phyloP scores from a whole-genome alignment of 1,284 basidiomycete species.

The Naganishia cerealis region DNA sequence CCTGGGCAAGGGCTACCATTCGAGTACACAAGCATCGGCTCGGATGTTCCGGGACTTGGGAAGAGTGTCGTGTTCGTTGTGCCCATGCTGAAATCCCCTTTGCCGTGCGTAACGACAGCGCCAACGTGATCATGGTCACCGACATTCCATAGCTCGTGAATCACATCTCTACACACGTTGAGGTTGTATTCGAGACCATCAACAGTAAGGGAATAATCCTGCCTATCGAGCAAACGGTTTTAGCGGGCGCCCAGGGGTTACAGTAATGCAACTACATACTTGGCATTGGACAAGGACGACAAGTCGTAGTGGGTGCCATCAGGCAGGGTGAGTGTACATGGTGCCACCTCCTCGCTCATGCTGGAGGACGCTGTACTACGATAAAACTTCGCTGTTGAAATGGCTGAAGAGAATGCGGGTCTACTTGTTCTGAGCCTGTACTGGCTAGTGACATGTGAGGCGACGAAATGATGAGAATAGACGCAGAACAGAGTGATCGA shows the following conservation, averaged over 20 bases:
- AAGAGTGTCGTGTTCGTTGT: conserved; percentile 31
- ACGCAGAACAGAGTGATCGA: no score
- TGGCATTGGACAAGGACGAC: conserved; percentile 38
- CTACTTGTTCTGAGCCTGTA: not conserved
- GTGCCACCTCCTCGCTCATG: conserved; percentile 62
- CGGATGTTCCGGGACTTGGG: conserved; percentile 8
- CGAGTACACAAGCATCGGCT: conserved; percentile 21
- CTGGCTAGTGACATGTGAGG: not conserved
- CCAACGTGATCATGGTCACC: conserved; percentile 48
- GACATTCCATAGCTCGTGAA: conserved; percentile 49
- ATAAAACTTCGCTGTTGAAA: conserved; percentile 79
- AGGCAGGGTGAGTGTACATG: conserved; percentile 40
- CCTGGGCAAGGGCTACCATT: conserved; percentile 17
- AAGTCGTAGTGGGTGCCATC: conserved; percentile 53
- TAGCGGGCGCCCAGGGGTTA: not conserved
- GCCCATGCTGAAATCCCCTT: conserved; percentile 51
- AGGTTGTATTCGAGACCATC: conserved; percentile 44
- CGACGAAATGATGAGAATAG: no score
- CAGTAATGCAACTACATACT: conserved; percentile 20
- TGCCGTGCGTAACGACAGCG: conserved; percentile 42
- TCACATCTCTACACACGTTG: conserved; percentile 51
- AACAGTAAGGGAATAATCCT: conserved; percentile 36
- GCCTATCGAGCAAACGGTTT: not conserved
- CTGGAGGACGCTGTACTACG: conserved; percentile 84
- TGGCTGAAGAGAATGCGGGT: no score